Evolutionary conservation across 2,329 filamentous ascomycete genomes (phyloP).

Genomic region (Colletotrichum caudatum): DNA sequence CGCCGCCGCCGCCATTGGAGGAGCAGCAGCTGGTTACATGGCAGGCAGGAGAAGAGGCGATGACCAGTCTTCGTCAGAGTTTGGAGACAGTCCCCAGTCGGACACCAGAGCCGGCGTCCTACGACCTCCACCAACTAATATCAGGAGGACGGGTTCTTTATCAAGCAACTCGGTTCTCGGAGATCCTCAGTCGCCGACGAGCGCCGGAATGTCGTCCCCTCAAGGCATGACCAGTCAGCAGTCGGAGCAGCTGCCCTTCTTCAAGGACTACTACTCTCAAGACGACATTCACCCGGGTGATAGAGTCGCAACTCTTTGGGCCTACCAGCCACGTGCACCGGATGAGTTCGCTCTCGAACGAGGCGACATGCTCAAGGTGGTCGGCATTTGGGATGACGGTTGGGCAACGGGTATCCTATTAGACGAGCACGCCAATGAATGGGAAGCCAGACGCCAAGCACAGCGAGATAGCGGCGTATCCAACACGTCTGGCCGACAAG

Average conservation of each 20-base stretch:
- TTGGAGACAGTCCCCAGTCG: constrained; percentile 78
- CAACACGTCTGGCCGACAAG: constrained; percentile 75
- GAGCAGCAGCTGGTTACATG: constrained; percentile 60
- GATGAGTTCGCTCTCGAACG: constrained; percentile 95
- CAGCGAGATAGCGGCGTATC: constrained; percentile 96
- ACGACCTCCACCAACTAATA: constrained; percentile 68
- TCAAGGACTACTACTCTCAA: constrained; percentile 98
- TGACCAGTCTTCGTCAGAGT: constrained; percentile 76
- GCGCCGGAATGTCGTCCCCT: constrained; percentile 83
- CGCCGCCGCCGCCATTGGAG: constrained; percentile 56
- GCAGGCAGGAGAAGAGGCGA: constrained; percentile 61
- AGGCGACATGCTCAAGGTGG: constrained; percentile 97
- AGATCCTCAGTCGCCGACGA: constrained; percentile 80
- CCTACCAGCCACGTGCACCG: constrained; percentile 91
- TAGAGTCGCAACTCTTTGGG: constrained; percentile 92
- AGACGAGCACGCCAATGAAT: constrained; percentile 87
- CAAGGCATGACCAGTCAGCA: constrained; percentile 87
- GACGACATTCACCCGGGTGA: constrained; percentile 95
- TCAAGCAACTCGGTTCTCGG: constrained; percentile 85
- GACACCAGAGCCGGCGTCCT: constrained; percentile 67
- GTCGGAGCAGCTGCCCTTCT: constrained; percentile 94
- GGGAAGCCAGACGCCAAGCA: constrained; percentile 79
- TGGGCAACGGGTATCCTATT: constrained; percentile 95
- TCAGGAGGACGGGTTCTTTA: constrained; percentile 85
- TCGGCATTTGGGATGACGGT: constrained; percentile 99